phyloP scores from a whole-genome alignment of 768 basidiomycete species.

The Clathrus columnatus region DNA sequence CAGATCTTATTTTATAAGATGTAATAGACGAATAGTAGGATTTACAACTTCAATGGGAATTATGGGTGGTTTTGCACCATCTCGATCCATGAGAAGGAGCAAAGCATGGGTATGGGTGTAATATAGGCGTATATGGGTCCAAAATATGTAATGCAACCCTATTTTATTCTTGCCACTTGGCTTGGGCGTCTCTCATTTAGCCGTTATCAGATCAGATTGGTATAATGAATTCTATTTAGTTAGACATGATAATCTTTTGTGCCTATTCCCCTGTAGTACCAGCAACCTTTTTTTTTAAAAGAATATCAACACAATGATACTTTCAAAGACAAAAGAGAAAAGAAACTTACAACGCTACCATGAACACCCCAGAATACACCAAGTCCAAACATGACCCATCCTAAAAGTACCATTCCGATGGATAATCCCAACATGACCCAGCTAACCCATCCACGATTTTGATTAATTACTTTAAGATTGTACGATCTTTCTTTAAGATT shows the following conservation, averaged over 20 bases:
- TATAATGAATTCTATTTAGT: too few relatives aligned
- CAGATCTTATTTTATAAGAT: not conserved
- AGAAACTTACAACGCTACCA: constrained; percentile 15
- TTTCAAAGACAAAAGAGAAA: not conserved
- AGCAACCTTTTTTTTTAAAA: constrained; percentile 13
- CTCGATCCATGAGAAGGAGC: constrained; percentile 2
- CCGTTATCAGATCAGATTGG: too few relatives aligned
- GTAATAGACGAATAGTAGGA: not conserved
- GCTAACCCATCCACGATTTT: constrained; percentile 9
- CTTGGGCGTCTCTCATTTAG: too few relatives aligned
- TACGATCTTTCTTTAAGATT: constrained; percentile 21
- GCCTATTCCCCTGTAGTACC: constrained; percentile 24
- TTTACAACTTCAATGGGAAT: constrained; percentile 3
- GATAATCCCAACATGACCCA: constrained; percentile 19
- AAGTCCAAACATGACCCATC: constrained; percentile 35
- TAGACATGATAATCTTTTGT: too few relatives aligned
- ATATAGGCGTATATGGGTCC: too few relatives aligned
- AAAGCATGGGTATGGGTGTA: too few relatives aligned
- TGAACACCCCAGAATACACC: constrained; percentile 37
- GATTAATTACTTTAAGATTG: constrained; percentile 25
- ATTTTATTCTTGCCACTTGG: too few relatives aligned
- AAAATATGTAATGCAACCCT: too few relatives aligned
- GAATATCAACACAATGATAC: constrained; percentile 3
- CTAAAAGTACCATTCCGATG: constrained; percentile 26
- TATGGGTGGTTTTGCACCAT: constrained; percentile 3